Percentiles rank a stretch among this genome's conserved stretches.
These are phyloP conservation scores for Arachnopeziza araneosa DNA, from an alignment of 2,329 filamentous ascomycete species.

Conservation along the genomic window DNA sequence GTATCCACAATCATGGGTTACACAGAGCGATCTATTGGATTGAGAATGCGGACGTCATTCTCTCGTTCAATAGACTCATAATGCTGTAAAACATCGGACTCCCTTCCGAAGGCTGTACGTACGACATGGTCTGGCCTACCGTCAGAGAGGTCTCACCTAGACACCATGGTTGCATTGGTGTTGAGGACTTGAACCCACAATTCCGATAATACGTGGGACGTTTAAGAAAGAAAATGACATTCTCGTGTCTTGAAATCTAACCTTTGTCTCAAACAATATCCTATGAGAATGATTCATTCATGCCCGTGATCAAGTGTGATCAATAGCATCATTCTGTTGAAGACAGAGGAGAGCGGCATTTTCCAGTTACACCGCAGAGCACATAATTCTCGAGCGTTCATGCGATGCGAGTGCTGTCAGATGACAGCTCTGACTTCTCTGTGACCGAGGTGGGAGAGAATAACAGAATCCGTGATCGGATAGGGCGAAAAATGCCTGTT, in stretches of 20 bases:
- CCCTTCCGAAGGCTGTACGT: not conserved
- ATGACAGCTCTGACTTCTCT: not conserved
- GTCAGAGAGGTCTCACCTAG: not conserved
- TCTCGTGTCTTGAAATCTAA: not conserved
- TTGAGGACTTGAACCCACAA: not conserved
- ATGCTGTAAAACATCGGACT: not conserved
- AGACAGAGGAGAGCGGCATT: not conserved
- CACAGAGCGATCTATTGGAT: not conserved
- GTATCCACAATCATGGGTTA: not conserved
- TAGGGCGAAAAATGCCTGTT: not conserved
- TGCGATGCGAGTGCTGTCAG: not conserved
- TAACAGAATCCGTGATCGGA: not conserved
- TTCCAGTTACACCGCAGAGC: not conserved
- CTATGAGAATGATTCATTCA: not conserved
- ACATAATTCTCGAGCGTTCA: not conserved
- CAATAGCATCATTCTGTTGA: not conserved
- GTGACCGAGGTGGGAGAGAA: not conserved
- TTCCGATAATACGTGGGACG: not conserved
- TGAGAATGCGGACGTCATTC: not conserved
- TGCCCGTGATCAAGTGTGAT: not conserved
- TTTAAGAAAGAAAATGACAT: not conserved
- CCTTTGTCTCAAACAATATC: not conserved
- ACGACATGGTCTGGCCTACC: not conserved
- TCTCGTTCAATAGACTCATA: not conserved
- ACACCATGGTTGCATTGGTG: not conserved